These are phyloP conservation scores for Onygenales sp. DNA, from an alignment of 2,329 filamentous ascomycete genomes.

Conservation along the genomic window DNA sequence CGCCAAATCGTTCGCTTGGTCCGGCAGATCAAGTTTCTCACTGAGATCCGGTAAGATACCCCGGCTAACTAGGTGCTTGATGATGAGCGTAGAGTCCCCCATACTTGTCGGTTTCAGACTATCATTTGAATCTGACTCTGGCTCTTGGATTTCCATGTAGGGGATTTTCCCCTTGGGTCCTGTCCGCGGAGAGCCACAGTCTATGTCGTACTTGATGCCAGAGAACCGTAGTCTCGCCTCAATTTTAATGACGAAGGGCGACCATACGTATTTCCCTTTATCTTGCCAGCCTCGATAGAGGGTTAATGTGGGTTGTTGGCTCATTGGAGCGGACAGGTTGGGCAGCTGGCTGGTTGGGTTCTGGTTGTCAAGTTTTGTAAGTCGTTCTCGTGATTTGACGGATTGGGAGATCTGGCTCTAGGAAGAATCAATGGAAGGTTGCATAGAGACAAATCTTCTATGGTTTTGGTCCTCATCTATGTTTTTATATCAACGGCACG, in stretches of 20 bases:
- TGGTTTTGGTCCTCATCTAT: neutral
- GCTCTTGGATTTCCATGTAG: constrained; percentile 33
- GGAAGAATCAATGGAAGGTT: no score
- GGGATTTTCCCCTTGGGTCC: constrained; percentile 53
- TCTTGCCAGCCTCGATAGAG: neutral
- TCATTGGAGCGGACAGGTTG: neutral
- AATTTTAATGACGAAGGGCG: constrained; percentile 54
- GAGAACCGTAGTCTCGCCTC: constrained; percentile 52
- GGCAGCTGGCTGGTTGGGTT: no score
- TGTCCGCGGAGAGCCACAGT: constrained; percentile 34
- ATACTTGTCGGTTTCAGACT: constrained; percentile 19
- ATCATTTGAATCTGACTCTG: neutral
- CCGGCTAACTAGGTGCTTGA: constrained; percentile 35
- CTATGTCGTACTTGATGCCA: constrained; percentile 37
- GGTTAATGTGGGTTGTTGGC: neutral
- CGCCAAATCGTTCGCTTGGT: constrained; percentile 42
- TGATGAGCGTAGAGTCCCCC: constrained; percentile 49
- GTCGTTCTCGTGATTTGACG: neutral
- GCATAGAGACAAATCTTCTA: no score
- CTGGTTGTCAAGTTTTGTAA: neutral
- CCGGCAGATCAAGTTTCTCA: constrained; percentile 25
- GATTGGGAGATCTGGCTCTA: neutral
- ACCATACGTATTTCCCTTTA: constrained; percentile 42
- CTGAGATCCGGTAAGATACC: constrained; percentile 42
- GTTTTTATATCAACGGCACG: neutral